Evolutionary conservation across 1,284 basidiomycete species (phyloP), one percentile per base, ranked within the genome.

Genomic region (Moesziomyces sp.): DNA sequence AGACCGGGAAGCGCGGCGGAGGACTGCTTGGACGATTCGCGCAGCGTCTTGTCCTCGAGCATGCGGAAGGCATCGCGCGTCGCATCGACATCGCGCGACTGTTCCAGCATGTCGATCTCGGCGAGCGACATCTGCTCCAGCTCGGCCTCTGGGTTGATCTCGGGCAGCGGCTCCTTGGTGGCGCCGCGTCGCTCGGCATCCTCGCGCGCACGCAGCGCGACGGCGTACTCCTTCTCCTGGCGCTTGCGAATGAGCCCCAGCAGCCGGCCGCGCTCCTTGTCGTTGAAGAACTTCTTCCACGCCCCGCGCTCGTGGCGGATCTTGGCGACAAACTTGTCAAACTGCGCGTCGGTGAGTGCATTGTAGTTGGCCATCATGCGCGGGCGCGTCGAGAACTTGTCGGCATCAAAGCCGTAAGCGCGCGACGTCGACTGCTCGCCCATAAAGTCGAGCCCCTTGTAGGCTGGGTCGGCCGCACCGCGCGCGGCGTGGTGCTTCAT

Each of bases 311-410:
- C 46, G 46, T 45, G 21, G 13, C 79, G 64, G n/a, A 81, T 67
- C 19, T 61, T 51, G 2, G 49, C 52, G 38, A 81, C 56, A 42
- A 74, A 81, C 35, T 57, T 56, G 14, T 79, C 74, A 55, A 81
- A 81, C 11, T 78, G 54, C 14, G 52, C 46, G 11, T 81, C 76
- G 24, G 56, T 48, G 42, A 80, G 60, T 0, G 76, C 71, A 47
- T 78, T 69, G 75, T 78, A 81, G 71, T 81, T 78, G 58, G 72
- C 72, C 58, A 77, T 71, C 58, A 80, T 73, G 13, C 74, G 55
- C 11, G 72, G 60, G 3, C 57, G 57, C n/a, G 64, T 67, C 24
- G 69, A 66, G 58, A 71, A 81, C 38, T 69, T 64, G 26, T 73
- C 66, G 14, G 54, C 58, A 46, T 69, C 65, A 13, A 57, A 65